These are phyloP conservation scores for Antitrichia curtipendula DNA, from an alignment of 225 moss, liverwort and hornwort species.

Conservation along the genomic window DNA sequence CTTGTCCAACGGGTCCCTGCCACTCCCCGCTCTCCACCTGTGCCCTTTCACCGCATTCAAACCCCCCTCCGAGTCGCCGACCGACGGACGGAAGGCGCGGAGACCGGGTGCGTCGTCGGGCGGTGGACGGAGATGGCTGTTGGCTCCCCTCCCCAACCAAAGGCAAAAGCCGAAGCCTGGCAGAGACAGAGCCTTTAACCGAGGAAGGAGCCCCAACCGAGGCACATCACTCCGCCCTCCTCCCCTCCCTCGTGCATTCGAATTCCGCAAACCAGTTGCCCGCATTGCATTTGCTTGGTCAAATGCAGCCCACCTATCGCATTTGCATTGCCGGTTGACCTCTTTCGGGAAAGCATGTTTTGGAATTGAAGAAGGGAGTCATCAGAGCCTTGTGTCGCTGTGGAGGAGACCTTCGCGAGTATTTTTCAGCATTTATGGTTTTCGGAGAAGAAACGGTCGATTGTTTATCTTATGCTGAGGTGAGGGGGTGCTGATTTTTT, in stretches of 20 bases:
- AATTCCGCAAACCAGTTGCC: background rate
- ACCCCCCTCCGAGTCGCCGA: background rate
- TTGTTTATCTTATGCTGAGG: background rate
- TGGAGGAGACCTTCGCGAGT: background rate
- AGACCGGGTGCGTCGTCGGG: background rate
- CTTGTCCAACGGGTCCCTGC: background rate
- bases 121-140: conserved; percentile 26
- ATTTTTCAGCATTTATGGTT: background rate
- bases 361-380: background rate
- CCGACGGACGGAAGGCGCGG: background rate
- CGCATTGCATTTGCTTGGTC: background rate
- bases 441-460: background rate
- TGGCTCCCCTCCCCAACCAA: background rate
- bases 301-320: background rate
- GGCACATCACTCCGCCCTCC: background rate
- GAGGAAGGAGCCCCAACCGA: background rate
- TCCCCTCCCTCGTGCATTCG: background rate
- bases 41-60: background rate
- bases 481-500: background rate
- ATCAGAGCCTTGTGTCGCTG: background rate
- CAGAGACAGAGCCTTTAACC: background rate
- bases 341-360: too few relatives aligned
- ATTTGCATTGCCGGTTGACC: background rate
- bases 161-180: background rate
- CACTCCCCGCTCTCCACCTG: background rate